phyloP scores from a whole-genome alignment of 139 green algal genomes.

The Raphidocelis subcapitata region DNA sequence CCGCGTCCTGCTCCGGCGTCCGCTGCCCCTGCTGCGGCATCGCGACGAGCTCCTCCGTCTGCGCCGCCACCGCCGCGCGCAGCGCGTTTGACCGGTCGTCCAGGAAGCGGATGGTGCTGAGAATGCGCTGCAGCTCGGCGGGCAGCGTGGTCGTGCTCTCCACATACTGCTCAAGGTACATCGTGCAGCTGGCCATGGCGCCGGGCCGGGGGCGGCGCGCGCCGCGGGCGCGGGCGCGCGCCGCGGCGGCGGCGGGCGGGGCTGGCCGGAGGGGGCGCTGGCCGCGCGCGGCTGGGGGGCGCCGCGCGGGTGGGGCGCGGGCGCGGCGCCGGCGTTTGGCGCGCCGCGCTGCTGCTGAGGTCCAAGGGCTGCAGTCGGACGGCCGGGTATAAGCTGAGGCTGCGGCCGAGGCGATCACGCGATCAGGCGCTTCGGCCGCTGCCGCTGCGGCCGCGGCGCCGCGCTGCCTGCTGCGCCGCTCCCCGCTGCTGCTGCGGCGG shows the following conservation, averaged over 20 bases:
- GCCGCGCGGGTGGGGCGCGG: no score
- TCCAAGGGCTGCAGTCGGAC: no score
- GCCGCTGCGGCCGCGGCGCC: no score
- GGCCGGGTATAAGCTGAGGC: no score
- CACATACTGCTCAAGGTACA: constrained; percentile 75
- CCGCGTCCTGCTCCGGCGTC: constrained; percentile 2
- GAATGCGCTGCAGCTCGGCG: constrained; percentile 64
- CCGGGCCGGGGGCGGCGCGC: not conserved
- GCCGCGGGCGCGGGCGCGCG: not conserved
- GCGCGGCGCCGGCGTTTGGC: no score
- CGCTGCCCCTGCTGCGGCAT: not conserved
- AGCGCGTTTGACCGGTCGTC: constrained; percentile 48
- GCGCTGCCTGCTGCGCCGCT: no score
- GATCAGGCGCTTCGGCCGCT: no score
- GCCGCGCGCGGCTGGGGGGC: no score
- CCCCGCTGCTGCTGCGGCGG: no score
- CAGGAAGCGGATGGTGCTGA: constrained; percentile 75
- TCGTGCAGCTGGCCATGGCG: constrained; percentile 50
- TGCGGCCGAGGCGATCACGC: no score
- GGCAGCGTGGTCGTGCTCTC: constrained; percentile 62
- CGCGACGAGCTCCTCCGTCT: constrained; percentile 14
- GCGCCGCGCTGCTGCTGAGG: no score
- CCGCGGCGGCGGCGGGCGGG: not conserved
- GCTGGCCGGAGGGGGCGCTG: no score
- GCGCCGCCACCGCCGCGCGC: constrained; percentile 2